These are phyloP conservation scores for Sesbania bispinosa DNA, from an alignment of 306 rosid species.

Conservation along the genomic window DNA sequence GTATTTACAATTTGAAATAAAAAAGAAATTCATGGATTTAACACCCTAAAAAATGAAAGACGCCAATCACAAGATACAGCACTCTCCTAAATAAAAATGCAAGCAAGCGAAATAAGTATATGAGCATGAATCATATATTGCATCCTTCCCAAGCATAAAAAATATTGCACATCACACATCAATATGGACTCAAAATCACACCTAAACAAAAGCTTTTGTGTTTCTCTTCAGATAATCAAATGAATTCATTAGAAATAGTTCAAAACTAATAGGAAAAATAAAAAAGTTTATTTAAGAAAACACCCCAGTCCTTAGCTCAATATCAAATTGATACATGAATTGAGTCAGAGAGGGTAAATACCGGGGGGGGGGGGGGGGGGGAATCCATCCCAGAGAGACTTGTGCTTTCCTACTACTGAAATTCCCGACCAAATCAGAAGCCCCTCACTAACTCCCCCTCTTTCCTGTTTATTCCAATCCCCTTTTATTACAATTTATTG, in stretches of 20 bases:
- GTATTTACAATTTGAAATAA: neutral
- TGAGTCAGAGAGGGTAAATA: too few relatives aligned
- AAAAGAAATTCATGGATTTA: neutral
- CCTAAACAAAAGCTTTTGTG: neutral
- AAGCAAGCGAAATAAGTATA: neutral
- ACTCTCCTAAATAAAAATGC: neutral
- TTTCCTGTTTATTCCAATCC: neutral
- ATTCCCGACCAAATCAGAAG: neutral
- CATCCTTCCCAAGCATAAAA: neutral
- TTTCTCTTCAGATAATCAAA: neutral
- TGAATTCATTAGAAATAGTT: too few relatives aligned
- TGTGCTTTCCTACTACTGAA: neutral
- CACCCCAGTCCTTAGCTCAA: too few relatives aligned
- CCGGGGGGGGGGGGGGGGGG: too few relatives aligned
- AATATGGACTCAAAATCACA: slow-evolving; percentile 1
- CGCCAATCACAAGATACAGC: neutral
- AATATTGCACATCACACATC: neutral
- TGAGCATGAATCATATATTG: neutral
- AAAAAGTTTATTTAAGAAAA: too few relatives aligned
- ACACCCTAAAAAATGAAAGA: neutral
- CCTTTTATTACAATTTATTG: neutral
- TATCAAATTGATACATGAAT: too few relatives aligned
- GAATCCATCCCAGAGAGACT: too few relatives aligned
- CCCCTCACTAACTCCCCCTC: neutral
- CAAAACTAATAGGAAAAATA: too few relatives aligned